phyloP scores from a whole-genome alignment of 2,329 filamentous ascomycete species.

The Fusarium sp. region DNA sequence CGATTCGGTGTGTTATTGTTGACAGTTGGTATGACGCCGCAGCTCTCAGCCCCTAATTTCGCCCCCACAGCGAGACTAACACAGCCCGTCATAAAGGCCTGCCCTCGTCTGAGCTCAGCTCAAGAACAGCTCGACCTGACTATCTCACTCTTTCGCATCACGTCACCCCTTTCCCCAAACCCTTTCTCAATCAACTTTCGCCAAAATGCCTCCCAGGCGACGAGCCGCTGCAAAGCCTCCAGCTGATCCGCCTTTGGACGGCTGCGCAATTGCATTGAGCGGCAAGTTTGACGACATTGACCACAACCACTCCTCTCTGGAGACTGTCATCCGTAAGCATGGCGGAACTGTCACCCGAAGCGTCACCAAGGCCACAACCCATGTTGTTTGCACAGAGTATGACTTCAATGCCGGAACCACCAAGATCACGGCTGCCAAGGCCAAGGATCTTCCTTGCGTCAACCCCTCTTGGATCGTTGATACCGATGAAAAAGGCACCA shows the following conservation, averaged over 20 bases:
- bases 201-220: conserved; percentile 40
- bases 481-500: conserved; percentile 53
- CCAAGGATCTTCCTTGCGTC: conserved; percentile 66
- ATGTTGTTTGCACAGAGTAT: conserved; percentile 67
- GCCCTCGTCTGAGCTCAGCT: background rate
- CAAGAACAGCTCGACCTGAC: background rate
- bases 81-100: conserved; percentile 9
- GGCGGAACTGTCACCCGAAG: conserved; percentile 62
- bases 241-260: conserved; percentile 55
- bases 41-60: conserved; percentile 33
- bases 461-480: conserved; percentile 71
- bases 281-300: conserved; percentile 68
- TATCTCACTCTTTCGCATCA: background rate
- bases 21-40: conserved; percentile 35
- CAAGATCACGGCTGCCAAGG: conserved; percentile 64
- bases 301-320: conserved; percentile 63
- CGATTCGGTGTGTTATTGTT: conserved; percentile 35
- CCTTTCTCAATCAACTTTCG: background rate
- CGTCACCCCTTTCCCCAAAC: background rate
- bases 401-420: conserved; percentile 62
- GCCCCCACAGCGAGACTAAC: conserved; percentile 25
- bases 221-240: conserved; percentile 37
- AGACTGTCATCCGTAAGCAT: conserved; percentile 58
- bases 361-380: conserved; percentile 64
- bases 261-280: conserved; percentile 66